Evolutionary conservation across 1,139 yeast genomes (phyloP), one percentile per base, ranked within the genome.

Genomic region (Wickerhamomyces sp.): DNA sequence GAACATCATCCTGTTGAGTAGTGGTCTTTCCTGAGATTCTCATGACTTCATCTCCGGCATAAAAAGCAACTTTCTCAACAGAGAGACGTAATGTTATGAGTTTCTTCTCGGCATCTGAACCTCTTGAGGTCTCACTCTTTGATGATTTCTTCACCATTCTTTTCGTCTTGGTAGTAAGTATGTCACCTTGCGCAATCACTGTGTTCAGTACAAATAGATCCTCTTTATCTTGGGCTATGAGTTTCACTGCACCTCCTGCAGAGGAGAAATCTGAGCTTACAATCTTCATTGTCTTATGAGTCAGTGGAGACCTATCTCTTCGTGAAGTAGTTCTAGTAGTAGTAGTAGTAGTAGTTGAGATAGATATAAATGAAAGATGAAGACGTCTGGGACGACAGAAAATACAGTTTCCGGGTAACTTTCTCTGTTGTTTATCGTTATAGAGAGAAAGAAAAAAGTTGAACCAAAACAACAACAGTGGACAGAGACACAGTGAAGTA

Each of bases 191-290:
- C 35, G 78, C 79, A 10, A 91, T 69, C 24, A 91, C 64, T 51
- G 91, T 93, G 64, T 86, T 88, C 11, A 87, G 56, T 30, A 84
- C 80, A 89, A 96, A 91, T 44, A 91, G 67, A 57, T 91, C 98
- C 51, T 91, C 97, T 26, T 86, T 77, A 51, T 91, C 97, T 51
- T 88, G 87, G 0, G 96, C 91, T 4, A 75, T 64, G 14, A 89
- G 59, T 1, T 81, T 70, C 13, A 86, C 70, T 4, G 69, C 64
- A 12, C 91, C 95, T 46, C 78, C 70, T 38, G 72, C n/a, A n/a
- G n/a, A n/a, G n/a, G n/a, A n/a, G n/a, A n/a, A n/a, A n/a, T n/a
- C n/a, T n/a, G n/a, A n/a, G n/a, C n/a, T n/a, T n/a, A n/a, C n/a
- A n/a, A n/a, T n/a, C n/a, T n/a, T n/a, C n/a, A n/a, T n/a, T n/a